Evolutionary conservation across 768 basidiomycete genomes (phyloP), one percentile per base, ranked within the genome.

Genomic region (Leccinum uliginosum): DNA sequence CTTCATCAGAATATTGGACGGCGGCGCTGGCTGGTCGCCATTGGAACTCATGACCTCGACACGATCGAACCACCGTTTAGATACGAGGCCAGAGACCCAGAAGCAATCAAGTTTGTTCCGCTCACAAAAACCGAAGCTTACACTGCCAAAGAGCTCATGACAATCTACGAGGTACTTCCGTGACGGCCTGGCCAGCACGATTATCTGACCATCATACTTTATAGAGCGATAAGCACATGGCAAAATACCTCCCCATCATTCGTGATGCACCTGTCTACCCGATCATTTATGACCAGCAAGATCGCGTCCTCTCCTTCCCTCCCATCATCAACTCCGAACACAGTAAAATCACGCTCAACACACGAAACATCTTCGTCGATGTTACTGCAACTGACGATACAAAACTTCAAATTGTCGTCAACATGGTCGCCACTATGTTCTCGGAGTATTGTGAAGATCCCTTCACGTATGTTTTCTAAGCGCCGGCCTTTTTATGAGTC

Each of bases 271-370:
- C 95, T 9, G 92, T 97, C 46, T 98, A 98, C 73, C 97, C 97
- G 35, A 89, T 98, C 74, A 97, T 98, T 69, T 98, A 98, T 73
- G 96, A 98, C 71, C 79, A 83, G 10, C 78, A 87, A 56, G 91
- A 92, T 70, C 83, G 78, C 27, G 96, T 98, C 2, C 79, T 97
- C 27, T 95, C 93, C 19, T 95, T 98, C 88, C 97, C 97, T 38
- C 97, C 97, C 9, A 98, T 99, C 70, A 96, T 96, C 75, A 97
- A 97, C 74, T 95, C 93, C 4, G 89, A 97, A 62, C 91, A 92
- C 73, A 98, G 93, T 71, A 98, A 98, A 77, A 98, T 99, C 67
- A 91, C 91, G 0, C 77, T 97, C 59, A 87, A 93, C 68, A 98
- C 97, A 11, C 82, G 80, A 52, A 98, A 98, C 71, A 77, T 99